phyloP scores from a whole-genome alignment of 495 filamentous ascomycete species.

The Cryomyces antarcticus region DNA sequence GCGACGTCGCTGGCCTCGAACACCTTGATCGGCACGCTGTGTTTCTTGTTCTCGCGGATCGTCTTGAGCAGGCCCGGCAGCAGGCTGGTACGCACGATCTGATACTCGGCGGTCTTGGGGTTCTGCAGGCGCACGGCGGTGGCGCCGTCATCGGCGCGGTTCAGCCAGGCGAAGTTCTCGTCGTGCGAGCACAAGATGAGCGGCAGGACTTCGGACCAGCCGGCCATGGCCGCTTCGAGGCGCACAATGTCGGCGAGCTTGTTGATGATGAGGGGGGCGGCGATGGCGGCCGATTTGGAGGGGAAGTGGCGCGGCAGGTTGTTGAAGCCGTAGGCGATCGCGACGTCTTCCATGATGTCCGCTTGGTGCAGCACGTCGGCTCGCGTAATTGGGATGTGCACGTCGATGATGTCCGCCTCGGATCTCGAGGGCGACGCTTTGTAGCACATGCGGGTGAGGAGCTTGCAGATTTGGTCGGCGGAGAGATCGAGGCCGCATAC shows the following conservation, averaged over 20 bases:
- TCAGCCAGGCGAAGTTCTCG: constrained; percentile 94
- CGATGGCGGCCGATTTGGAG: constrained; percentile 63
- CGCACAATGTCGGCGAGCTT: constrained; percentile 86
- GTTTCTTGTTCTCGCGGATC: constrained; percentile 80
- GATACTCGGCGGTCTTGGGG: constrained; percentile 90
- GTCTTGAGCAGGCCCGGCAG: constrained; percentile 89
- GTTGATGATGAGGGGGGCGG: constrained; percentile 74
- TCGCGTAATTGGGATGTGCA: constrained; percentile 68
- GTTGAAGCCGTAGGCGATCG: constrained; percentile 93
- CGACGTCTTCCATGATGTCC: constrained; percentile 97
- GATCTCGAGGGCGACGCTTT: constrained; percentile 45
- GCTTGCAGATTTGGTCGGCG: constrained; percentile 46
- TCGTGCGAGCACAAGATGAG: constrained; percentile 94
- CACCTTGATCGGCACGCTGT: constrained; percentile 74
- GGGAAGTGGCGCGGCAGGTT: constrained; percentile 68
- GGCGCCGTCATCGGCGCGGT: constrained; percentile 71
- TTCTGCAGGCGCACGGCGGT: constrained; percentile 81
- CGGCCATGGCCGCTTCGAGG: constrained; percentile 76
- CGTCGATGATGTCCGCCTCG: constrained; percentile 46
- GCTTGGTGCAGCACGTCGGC: constrained; percentile 91
- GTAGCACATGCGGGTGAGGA: constrained; percentile 75
- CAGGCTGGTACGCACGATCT: constrained; percentile 80
- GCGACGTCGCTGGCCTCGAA: constrained; percentile 86
- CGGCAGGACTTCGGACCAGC: constrained; percentile 92
- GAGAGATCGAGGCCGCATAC: constrained; percentile 67